Evolutionary conservation across 2,329 filamentous ascomycete genomes (phyloP).

Genomic region (Stachybotrys elegans): DNA sequence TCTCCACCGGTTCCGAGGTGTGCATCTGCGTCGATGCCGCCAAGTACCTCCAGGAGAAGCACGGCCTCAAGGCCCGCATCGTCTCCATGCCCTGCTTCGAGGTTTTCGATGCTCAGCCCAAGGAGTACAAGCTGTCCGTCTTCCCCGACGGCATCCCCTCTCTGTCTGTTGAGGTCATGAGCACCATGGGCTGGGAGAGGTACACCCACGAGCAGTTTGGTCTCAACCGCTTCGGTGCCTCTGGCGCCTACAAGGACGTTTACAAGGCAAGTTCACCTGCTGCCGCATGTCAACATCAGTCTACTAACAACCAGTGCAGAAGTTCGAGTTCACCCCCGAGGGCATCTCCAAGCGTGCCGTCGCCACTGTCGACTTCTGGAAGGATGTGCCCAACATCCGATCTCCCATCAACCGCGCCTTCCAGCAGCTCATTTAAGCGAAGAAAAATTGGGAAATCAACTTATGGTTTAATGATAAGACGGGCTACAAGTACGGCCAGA

Average conservation of each 20-base stretch:
- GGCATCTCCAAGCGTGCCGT: slow-evolving; percentile 92
- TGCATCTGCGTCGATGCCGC: slow-evolving; percentile 87
- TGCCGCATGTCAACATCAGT: not conserved
- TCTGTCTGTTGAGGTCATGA: slow-evolving; percentile 93
- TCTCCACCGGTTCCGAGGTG: slow-evolving; percentile 95
- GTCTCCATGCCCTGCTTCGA: slow-evolving; percentile 97
- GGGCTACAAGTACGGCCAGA: too few relatives aligned
- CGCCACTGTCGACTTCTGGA: slow-evolving; percentile 95
- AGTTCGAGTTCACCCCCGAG: slow-evolving; percentile 99
- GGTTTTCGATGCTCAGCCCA: slow-evolving; percentile 88
- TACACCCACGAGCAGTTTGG: slow-evolving; percentile 99
- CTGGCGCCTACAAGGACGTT: slow-evolving; percentile 94
- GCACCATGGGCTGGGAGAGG: slow-evolving; percentile 96
- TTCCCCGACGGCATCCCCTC: slow-evolving; percentile 92
- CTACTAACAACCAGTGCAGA: slow-evolving; percentile 52
- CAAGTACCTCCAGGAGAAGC: slow-evolving; percentile 85
- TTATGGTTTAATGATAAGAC: not conserved
- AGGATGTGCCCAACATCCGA: slow-evolving; percentile 82
- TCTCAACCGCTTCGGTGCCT: slow-evolving; percentile 97
- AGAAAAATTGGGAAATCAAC: slow-evolving; percentile 12
- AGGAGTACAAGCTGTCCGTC: slow-evolving; percentile 91
- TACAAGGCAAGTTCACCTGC: slow-evolving; percentile 64
- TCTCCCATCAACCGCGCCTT: slow-evolving; percentile 97
- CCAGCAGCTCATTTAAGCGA: slow-evolving; percentile 82
- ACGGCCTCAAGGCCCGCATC: slow-evolving; percentile 81